Conservation (phyloP, 2,329 filamentous ascomycete genomes). For the Albophoma yamanashiensis region DNA sequence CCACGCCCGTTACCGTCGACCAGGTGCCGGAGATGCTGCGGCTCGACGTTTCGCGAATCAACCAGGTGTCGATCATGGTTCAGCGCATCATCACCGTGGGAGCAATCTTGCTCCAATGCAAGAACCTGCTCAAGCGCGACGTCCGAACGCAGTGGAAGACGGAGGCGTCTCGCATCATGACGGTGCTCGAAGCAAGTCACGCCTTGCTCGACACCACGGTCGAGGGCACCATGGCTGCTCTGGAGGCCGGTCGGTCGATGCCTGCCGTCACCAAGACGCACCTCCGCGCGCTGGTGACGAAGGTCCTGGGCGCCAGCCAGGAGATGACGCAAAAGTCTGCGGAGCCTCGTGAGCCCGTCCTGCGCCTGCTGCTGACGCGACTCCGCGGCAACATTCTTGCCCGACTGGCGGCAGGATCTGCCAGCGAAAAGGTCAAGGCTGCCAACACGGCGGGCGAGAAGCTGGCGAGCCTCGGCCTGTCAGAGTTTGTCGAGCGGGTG, state of each 20-base stretch:
- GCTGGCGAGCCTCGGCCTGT: constrained; percentile 57
- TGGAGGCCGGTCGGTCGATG: constrained; percentile 54
- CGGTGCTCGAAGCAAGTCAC: constrained; percentile 50
- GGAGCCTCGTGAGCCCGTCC: constrained; percentile 42
- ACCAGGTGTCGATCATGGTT: constrained; percentile 23
- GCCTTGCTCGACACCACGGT: constrained; percentile 41
- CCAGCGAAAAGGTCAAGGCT: constrained; percentile 59
- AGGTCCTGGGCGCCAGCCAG: constrained; percentile 39
- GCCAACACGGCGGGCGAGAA: constrained; percentile 60
- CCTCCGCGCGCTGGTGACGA: constrained; percentile 45
- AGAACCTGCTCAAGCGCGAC: constrained; percentile 74
- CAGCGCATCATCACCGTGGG: constrained; percentile 59
- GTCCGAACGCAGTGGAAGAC: constrained; percentile 68
- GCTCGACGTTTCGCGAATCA: constrained; percentile 56
- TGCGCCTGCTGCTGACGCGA: constrained; percentile 58
- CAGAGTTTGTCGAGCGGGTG: constrained; percentile 62
- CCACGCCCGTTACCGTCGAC: constrained; percentile 40
- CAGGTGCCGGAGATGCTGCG: constrained; percentile 63
- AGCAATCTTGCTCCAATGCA: constrained; percentile 67
- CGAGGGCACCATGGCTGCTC: constrained; percentile 50
- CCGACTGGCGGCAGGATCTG: constrained; percentile 53
- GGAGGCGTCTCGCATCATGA: constrained; percentile 61
- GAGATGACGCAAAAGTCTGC: constrained; percentile 29
- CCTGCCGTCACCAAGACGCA: constrained; percentile 50
- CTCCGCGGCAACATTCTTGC: constrained; percentile 56